Evolutionary conservation across 306 rosid genomes (phyloP).

Genomic region (Malus sylvestris): DNA sequence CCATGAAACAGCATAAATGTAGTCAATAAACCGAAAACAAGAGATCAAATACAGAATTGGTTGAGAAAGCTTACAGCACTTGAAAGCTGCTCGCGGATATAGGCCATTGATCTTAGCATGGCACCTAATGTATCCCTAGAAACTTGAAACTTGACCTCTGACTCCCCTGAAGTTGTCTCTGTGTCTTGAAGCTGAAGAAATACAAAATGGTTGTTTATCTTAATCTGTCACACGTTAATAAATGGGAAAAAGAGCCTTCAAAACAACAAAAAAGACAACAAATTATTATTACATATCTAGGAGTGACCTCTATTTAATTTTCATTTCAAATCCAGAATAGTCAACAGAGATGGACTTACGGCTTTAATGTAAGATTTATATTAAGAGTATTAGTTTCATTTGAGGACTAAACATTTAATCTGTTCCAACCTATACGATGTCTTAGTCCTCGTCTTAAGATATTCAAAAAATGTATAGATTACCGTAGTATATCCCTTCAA

Average conservation of each 20-base stretch:
- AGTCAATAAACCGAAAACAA: background rate
- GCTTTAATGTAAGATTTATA: background rate
- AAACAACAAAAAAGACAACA: background rate
- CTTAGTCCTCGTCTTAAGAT: background rate
- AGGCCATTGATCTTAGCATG: conserved; percentile 91
- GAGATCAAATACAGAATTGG: background rate
- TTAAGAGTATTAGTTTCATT: background rate
- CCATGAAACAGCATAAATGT: background rate
- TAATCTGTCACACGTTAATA: background rate
- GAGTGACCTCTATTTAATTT: background rate
- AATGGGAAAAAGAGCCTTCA: background rate
- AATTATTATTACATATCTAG: background rate
- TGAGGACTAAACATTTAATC: background rate
- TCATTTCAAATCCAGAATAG: background rate
- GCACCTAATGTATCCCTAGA: conserved; percentile 88
- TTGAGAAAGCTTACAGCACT: conserved; percentile 46
- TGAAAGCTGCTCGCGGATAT: conserved; percentile 92
- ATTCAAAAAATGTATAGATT: background rate
- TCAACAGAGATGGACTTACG: background rate
- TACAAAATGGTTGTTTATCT: background rate
- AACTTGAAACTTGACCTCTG: conserved; percentile 91
- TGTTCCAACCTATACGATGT: background rate
- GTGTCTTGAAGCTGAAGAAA: conserved; percentile 69
- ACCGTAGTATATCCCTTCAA: background rate
- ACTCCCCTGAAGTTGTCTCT: conserved; percentile 73